Evolutionary conservation across 495 filamentous ascomycete genomes (phyloP).

Genomic region (Penicillium verhagenii): DNA sequence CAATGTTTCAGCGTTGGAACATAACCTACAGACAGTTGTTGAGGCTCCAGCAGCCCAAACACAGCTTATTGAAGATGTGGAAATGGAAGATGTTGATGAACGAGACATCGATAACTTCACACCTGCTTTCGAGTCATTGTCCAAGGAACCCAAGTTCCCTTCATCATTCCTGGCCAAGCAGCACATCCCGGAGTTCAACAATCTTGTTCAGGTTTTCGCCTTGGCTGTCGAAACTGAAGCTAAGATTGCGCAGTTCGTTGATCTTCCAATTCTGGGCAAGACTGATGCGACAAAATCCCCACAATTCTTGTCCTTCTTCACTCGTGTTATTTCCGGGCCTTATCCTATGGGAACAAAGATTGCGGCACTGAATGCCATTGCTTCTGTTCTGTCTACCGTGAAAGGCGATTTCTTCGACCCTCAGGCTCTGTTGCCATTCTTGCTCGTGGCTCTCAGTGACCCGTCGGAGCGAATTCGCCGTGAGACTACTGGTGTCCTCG

Average conservation of each 20-base stretch:
- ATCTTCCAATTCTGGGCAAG: constrained; percentile 56
- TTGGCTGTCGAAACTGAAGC: constrained; percentile 49
- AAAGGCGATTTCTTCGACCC: constrained; percentile 60
- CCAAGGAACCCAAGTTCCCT: constrained; percentile 24
- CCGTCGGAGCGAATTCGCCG: constrained; percentile 68
- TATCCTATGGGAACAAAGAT: constrained; percentile 65
- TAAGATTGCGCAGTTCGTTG: constrained; percentile 56
- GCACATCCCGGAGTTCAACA: constrained; percentile 44
- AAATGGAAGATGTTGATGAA: constrained; percentile 46
- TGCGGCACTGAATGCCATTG: constrained; percentile 63
- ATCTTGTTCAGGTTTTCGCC: constrained; percentile 64
- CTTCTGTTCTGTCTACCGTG: constrained; percentile 48
- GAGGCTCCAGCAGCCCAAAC: constrained; percentile 41
- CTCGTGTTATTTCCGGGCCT: constrained; percentile 68
- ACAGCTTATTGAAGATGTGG: constrained; percentile 48
- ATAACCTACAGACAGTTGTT: constrained; percentile 66
- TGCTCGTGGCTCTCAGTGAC: constrained; percentile 71
- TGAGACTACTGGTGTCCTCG: constrained; percentile 65
- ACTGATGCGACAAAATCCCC: constrained; percentile 54
- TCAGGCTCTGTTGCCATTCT: constrained; percentile 77
- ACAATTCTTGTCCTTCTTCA: constrained; percentile 74
- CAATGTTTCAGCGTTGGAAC: constrained; percentile 66
- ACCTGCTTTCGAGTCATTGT: constrained; percentile 35
- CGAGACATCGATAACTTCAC: constrained; percentile 40
- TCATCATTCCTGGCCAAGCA: constrained; percentile 39